Conservation (phyloP, 495 filamentous ascomycete species). For the Talaromyces ruber region DNA sequence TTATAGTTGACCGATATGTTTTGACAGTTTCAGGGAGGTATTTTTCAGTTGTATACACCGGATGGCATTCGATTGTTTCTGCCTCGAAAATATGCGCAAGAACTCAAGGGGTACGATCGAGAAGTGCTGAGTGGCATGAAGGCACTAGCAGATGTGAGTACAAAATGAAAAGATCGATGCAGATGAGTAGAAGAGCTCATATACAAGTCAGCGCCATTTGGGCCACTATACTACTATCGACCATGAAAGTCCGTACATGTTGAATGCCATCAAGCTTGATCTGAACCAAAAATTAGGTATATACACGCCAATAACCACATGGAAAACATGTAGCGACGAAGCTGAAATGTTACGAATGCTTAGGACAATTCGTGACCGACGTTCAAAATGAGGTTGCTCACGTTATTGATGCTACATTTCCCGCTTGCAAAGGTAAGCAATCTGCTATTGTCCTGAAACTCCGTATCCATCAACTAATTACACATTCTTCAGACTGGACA, state of each 20-base stretch:
- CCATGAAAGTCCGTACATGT: neutral
- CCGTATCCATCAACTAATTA: neutral
- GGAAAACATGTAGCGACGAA: no score
- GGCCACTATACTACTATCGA: neutral
- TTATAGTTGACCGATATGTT: no score
- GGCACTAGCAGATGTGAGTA: neutral
- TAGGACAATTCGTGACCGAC: neutral
- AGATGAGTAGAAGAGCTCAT: neutral
- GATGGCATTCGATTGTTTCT: neutral
- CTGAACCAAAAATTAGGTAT: neutral
- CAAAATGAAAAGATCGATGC: neutral
- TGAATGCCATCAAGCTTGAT: neutral
- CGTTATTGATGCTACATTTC: neutral
- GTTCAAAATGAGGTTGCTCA: neutral
- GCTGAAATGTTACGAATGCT: neutral
- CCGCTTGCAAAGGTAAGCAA: neutral
- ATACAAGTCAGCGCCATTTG: neutral
- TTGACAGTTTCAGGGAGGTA: neutral
- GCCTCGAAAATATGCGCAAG: neutral
- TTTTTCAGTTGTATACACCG: neutral
- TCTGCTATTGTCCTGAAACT: neutral
- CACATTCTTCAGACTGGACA: neutral
- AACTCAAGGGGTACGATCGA: neutral
- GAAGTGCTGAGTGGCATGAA: neutral
- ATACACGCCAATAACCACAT: neutral